phyloP scores from a whole-genome alignment of 495 filamentous ascomycete species.

The Acidomyces sp. region DNA sequence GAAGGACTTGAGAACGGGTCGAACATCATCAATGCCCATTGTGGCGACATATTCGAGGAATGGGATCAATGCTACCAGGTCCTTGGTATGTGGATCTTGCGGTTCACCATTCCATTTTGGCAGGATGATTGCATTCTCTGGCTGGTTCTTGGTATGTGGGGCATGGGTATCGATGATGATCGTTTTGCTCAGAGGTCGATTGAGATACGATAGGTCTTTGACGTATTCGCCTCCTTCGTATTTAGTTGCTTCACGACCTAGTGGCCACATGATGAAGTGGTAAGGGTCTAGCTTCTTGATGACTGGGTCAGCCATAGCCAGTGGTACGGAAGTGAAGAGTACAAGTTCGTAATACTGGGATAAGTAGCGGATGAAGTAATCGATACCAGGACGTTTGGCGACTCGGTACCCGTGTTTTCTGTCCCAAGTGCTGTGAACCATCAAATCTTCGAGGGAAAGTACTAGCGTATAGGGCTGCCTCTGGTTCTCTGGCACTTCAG shows the following conservation, averaged over 20 bases:
- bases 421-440: slow-evolving; percentile 87
- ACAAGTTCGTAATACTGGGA: slow-evolving; percentile 97
- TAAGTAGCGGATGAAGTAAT: slow-evolving; percentile 94
- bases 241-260: slow-evolving; percentile 86
- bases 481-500: slow-evolving; percentile 69
- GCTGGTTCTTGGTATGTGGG: slow-evolving; percentile 68
- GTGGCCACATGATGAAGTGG: slow-evolving; percentile 85
- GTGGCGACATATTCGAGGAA: slow-evolving; percentile 93
- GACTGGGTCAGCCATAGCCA: slow-evolving; percentile 68
- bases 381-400: slow-evolving; percentile 86
- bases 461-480: slow-evolving; percentile 86
- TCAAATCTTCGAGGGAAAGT: slow-evolving; percentile 80
- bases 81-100: slow-evolving; percentile 50
- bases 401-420: slow-evolving; percentile 90
- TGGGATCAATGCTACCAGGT: slow-evolving; percentile 75
- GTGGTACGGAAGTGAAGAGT: slow-evolving; percentile 78
- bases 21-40: slow-evolving; percentile 79
- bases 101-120: slow-evolving; percentile 76
- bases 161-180: slow-evolving; percentile 82
- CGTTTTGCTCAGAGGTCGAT: slow-evolving; percentile 85
- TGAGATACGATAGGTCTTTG: slow-evolving; percentile 95
- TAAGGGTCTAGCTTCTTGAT: slow-evolving; percentile 92
- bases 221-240: slow-evolving; percentile 93
- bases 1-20: slow-evolving; percentile 74
- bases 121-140: slow-evolving; percentile 85